Base-by-base conservation (phyloP, 257 asterid species). In the Solanum boliviense region DNA sequence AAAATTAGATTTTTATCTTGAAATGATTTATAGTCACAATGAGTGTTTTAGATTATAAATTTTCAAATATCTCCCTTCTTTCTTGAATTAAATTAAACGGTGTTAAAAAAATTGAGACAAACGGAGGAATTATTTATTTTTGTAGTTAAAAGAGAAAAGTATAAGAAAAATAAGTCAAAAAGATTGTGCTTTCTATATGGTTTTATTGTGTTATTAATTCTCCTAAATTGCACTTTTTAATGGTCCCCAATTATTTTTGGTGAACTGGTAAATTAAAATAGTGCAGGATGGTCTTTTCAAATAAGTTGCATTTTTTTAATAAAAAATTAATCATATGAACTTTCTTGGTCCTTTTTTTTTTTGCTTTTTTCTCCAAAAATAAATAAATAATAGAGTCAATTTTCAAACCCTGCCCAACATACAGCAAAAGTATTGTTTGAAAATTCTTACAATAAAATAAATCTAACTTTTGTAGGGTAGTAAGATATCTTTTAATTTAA, bases 231-330 rank as follows among this genome's bases (percentile, higher is more conserved):
- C n/a, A 46, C 90, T 84, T 88, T 85, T 11, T 60, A 10, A 62
- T 86, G 88, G 91, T 74, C 89, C 88, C 88, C 7, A 23, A 86
- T 23, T 21, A 62, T 58, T 87, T 39, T 38, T 32, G 58, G 39
- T 32, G 39, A 39, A 44, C 13, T 74, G 58, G 44, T 1, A 25
- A 86, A 46, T 44, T 20, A 81, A 27, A 81, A 46, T 56, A 31
- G 41, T 27, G 18, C 25, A 4, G 88, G 12, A 25, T 52, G 23
- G 67, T 86, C 72, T 88, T 70, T 62, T 68, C 48, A 35, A 83
- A 78, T 20, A 60, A 75, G 35, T 48, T 67, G 1, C 75, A 60
- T 41, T 5, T 9, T 44, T 4, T 46, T 2, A 78, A 27, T 81
- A 81, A 46, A 18, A 16, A 44, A 81, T 0, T 44, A 27, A 46